These are phyloP conservation scores for Colletotrichum simmondsii DNA, from an alignment of 2,329 filamentous ascomycete genomes.

Conservation along the genomic window DNA sequence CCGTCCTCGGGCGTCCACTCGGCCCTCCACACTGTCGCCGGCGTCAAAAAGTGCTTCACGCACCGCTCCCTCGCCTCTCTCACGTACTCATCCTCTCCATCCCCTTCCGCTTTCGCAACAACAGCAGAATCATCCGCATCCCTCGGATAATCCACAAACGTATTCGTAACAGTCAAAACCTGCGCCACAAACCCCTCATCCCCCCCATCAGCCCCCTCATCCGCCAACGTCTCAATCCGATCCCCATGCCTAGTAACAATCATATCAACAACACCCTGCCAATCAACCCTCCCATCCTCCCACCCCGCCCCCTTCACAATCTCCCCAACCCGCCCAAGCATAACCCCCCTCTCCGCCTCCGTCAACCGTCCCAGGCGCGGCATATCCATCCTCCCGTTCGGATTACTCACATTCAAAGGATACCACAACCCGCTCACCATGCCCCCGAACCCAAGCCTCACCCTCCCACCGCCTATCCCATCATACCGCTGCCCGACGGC, in stretches of 20 bases:
- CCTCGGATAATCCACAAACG: slow-evolving; percentile 55
- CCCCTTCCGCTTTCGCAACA: slow-evolving; percentile 31
- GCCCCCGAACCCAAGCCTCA: slow-evolving; percentile 58
- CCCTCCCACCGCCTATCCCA: slow-evolving; percentile 54
- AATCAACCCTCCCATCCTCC: slow-evolving; percentile 57
- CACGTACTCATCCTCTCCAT: slow-evolving; percentile 45
- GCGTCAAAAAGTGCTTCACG: slow-evolving; percentile 54
- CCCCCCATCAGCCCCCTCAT: slow-evolving; percentile 36
- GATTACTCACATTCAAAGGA: slow-evolving; percentile 59
- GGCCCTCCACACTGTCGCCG: slow-evolving; percentile 37
- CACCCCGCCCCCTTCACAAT: slow-evolving; percentile 48
- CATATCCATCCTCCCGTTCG: slow-evolving; percentile 45
- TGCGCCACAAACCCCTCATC: slow-evolving; percentile 46
- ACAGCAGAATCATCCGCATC: slow-evolving; percentile 18
- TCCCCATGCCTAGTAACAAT: slow-evolving; percentile 71
- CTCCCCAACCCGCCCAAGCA: slow-evolving; percentile 55
- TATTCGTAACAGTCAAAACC: slow-evolving; percentile 51
- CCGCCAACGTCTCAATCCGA: slow-evolving; percentile 52
- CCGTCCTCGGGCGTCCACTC: slow-evolving; percentile 53
- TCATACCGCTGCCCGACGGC: slow-evolving; percentile 57
- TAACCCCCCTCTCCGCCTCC: slow-evolving; percentile 43
- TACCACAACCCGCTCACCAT: slow-evolving; percentile 65
- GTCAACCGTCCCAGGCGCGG: slow-evolving; percentile 44
- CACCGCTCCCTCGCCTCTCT: slow-evolving; percentile 57
- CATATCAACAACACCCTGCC: slow-evolving; percentile 76